Base-by-base conservation (phyloP, 2,329 filamentous ascomycete genomes). In the Sclerotinia borealis region DNA sequence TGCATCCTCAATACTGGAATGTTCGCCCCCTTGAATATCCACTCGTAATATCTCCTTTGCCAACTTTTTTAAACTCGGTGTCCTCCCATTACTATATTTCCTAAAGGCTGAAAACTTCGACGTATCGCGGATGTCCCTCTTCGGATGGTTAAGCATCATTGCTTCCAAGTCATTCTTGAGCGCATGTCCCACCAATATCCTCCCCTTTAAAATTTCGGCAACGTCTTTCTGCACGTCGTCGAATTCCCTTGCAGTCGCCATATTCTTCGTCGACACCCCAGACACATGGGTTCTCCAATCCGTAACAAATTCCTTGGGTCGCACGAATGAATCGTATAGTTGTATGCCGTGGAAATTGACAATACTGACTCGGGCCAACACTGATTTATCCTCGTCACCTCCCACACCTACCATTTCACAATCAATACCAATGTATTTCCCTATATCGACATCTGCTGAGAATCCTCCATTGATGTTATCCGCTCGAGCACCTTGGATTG, bases 341-440 rank as follows among this genome's bases (percentile, higher is more conserved):
- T 96, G 92, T 34, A 89, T 85, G 22, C 93, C 93, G 74, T 97
- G 92, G 76, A 93, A 99, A 76, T 98, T 96, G 69, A 97, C 93
- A 19, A 96, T 79, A 73, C 91, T 96, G 62, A 93, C 91, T 52
- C 95, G 85, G 1, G 95, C 95, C 50, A 99, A 84, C 0, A 86
- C 87, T 41, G 91, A 92, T 72, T 87, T 84, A 67, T 88, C 81
- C 27, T 85, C 83, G 58, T 85, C 85, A 1, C 85, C 84, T 0
- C 89, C 90, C 15, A 96, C 85, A 54, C 93, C 95, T 31, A 99
- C 95, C 95, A 99, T 99, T 78, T 99, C 95, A 76, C 95, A 99
- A 79, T 99, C 95, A 52, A 99, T 85, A 25, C 91, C 90, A 48
- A 99, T 79, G 75, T 96, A 99, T 81, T 95, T 96, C 59, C 93